phyloP scores from a whole-genome alignment of 2,329 filamentous ascomycete genomes.

The Hymenoscyphus linearis region DNA sequence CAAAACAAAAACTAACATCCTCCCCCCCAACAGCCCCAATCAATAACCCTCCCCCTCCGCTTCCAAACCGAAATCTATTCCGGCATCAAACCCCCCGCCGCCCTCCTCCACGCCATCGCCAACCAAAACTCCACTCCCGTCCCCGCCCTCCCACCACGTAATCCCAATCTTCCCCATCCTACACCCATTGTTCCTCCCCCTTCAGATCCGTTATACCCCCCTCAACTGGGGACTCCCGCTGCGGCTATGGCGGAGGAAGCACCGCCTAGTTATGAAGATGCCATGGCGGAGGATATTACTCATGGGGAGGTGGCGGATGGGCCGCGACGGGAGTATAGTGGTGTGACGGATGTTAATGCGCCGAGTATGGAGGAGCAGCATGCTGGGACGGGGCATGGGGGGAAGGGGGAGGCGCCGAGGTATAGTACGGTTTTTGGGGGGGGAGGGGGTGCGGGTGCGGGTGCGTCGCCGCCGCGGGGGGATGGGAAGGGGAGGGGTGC shows the following conservation, averaged over 20 bases:
- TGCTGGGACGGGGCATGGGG: no score
- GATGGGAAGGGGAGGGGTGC: not conserved
- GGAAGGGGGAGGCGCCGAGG: constrained; percentile 5
- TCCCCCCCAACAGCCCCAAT: no score
- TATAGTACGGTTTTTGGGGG: constrained; percentile 7
- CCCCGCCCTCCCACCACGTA: constrained; percentile 12
- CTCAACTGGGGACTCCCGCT: constrained; percentile 45
- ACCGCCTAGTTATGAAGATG: constrained; percentile 94
- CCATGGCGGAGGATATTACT: constrained; percentile 69
- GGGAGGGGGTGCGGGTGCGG: not conserved
- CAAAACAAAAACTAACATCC: constrained; percentile 9
- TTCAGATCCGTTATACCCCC: constrained; percentile 52
- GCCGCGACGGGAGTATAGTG: constrained; percentile 63
- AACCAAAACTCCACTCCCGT: constrained; percentile 13
- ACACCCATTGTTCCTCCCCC: constrained; percentile 26
- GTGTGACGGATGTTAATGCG: constrained; percentile 56
- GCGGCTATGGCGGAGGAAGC: constrained; percentile 60
- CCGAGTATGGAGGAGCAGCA: constrained; percentile 34
- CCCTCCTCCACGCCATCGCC: constrained; percentile 65
- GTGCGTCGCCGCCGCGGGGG: no score
- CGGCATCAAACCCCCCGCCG: constrained; percentile 74
- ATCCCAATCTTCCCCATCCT: constrained; percentile 24
- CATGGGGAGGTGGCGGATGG: constrained; percentile 60
- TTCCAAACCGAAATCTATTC: constrained; percentile 80
- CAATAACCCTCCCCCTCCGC: constrained; percentile 71